Base-by-base conservation (phyloP, 176 grass and related monocot species). In the Carex scoparia region DNA sequence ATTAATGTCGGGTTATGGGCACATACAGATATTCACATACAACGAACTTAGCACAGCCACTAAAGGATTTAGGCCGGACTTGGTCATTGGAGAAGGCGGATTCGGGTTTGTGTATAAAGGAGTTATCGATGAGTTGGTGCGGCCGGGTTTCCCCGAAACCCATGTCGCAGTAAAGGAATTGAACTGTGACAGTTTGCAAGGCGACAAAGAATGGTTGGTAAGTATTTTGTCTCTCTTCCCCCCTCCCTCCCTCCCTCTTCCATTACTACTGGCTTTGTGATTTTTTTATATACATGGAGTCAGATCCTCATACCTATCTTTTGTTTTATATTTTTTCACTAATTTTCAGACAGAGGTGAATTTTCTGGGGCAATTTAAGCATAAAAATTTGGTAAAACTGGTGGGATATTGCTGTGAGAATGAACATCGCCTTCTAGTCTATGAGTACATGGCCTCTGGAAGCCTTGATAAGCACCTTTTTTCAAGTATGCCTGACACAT, bases 141-240 rank as follows among this genome's bases (percentile, higher is more conserved):
- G 63, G 8, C 53, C 87, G 54, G 84, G 90, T 4, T 84, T 49
- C 78, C n/a, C 71, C 23, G 10, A 48, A 32, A 79, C 79, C 8
- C 60, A 63, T 16, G 91, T 96, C 35, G 91, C 94, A 55, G 91
- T 96, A 37, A 93, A 96, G 91, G 40, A 85, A 73, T 90, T 96
- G 82, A 96, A 96, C 74, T 85, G 69, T 0, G 87, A 87, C 4
- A 88, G 94, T n/a, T 88, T 88, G 42, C 94, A 96, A 79, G 94
- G 94, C 1, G 94, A 96, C 85, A 89, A 90, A 70, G 94, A 96
- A 83, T 96, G 94, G 94, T 84, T 95, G 91, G 93, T 94, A 32
- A 66, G 86, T 81, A 49, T 49, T 49, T 49, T 0, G 48, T 49
- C 48, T 10, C 48, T 2, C 48, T 2, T 10, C 1, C 44, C 1